phyloP scores from a whole-genome alignment of 345 rosid genomes.

The Aquilaria yunnanensis region DNA sequence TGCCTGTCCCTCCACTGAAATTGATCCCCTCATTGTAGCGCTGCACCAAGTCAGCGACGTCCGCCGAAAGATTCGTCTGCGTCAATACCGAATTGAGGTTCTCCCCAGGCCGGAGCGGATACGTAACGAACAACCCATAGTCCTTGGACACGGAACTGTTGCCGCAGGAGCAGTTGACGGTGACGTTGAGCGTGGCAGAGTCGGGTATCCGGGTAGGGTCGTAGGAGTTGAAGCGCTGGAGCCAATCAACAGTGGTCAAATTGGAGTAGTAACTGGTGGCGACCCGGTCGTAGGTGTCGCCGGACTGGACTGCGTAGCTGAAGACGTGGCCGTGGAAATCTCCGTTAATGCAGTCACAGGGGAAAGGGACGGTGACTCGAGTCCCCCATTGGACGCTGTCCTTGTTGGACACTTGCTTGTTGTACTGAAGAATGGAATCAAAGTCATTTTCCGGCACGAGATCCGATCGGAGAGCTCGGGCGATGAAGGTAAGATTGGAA shows the following conservation, averaged over 20 bases:
- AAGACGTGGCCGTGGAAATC: conserved; percentile 41
- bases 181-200: conserved; percentile 31
- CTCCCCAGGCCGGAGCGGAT: conserved; percentile 52
- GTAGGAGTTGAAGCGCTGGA: conserved; percentile 28
- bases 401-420: conserved; percentile 22
- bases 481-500: conserved; percentile 37
- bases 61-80: conserved; percentile 22
- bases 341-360: conserved; percentile 44
- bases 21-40: conserved; percentile 49
- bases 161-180: conserved; percentile 69
- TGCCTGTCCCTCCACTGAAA: conserved; percentile 57
- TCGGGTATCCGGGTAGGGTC: conserved; percentile 28
- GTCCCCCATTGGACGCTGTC: conserved; percentile 14
- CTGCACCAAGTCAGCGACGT: conserved; percentile 31
- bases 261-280: conserved; percentile 29
- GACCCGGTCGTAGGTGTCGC: conserved; percentile 30
- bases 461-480: conserved; percentile 22
- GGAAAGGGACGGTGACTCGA: conserved; percentile 49
- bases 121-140: conserved; percentile 52
- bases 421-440: conserved; percentile 24
- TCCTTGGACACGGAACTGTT: conserved; percentile 27
- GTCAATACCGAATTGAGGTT: conserved; percentile 39
- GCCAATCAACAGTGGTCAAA: conserved; percentile 32
- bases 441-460: not conserved
- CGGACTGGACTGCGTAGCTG: conserved; percentile 11